Conservation (phyloP, 768 basidiomycete genomes). For the Gloeophyllum trabeum region DNA sequence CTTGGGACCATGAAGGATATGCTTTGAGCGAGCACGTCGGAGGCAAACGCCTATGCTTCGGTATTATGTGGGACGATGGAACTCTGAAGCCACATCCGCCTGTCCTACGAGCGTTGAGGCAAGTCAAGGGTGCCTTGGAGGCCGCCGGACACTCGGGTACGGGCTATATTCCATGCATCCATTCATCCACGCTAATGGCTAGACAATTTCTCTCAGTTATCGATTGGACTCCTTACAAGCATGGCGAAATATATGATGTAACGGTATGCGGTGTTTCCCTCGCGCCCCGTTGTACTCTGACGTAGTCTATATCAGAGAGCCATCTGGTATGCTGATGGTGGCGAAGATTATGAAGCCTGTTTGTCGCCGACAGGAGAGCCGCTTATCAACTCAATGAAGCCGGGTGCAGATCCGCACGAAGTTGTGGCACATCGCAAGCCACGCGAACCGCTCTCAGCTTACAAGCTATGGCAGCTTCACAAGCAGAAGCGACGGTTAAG, state of each 20-base stretch:
- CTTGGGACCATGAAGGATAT: slow-evolving; percentile 8
- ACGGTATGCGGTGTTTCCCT: slow-evolving; percentile 10
- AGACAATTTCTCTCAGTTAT: slow-evolving; percentile 16
- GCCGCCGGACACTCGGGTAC: slow-evolving; percentile 22
- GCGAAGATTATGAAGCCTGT: slow-evolving; percentile 9
- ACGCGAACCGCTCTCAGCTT: slow-evolving; percentile 25
- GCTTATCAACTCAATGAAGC: slow-evolving; percentile 13
- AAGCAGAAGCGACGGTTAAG: slow-evolving; percentile 37
- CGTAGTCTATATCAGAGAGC: slow-evolving; percentile 6
- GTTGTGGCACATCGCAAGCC: slow-evolving; percentile 9
- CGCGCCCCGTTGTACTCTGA: no score
- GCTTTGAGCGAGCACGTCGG: slow-evolving; percentile 16
- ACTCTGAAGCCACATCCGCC: slow-evolving; percentile 21
- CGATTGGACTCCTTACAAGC: slow-evolving; percentile 19
- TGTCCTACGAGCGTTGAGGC: slow-evolving; percentile 19
- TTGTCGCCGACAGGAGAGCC: slow-evolving; percentile 14
- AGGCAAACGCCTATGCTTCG: slow-evolving; percentile 18
- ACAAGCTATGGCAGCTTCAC: slow-evolving; percentile 62
- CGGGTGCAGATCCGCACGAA: slow-evolving; percentile 4
- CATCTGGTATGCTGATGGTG: slow-evolving; percentile 13
- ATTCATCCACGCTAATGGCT: no score
- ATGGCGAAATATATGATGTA: slow-evolving; percentile 12
- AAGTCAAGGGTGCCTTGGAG: slow-evolving; percentile 18
- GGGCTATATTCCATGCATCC: slow-evolving; percentile 1
- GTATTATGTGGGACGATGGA: slow-evolving; percentile 22